Percentiles rank a stretch among this genome's conserved stretches.
These are phyloP conservation scores for Pseudohalonectria lignicola DNA, from an alignment of 2,329 filamentous ascomycete species.

Conservation along the genomic window DNA sequence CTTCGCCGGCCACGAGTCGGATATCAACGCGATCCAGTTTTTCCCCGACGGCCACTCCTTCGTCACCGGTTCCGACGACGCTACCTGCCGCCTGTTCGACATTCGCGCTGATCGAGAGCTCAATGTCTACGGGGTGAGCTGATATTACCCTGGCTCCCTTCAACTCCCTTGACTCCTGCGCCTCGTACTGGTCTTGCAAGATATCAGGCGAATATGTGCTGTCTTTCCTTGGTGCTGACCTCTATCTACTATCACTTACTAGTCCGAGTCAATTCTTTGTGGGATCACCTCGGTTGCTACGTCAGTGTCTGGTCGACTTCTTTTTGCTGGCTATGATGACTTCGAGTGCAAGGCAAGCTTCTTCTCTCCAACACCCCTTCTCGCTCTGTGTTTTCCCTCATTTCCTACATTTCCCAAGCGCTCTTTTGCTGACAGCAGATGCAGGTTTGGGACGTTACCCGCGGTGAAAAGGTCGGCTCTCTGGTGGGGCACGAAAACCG, in stretches of 20 bases:
- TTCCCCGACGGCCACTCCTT: constrained; percentile 99
- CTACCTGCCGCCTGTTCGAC: constrained; percentile 93
- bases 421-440: too few relatives aligned
- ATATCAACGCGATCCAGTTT: constrained; percentile 99
- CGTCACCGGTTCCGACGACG: constrained; percentile 94
- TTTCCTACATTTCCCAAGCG: constrained; percentile 3
- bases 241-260: constrained; percentile 7
- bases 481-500: constrained; percentile 97
- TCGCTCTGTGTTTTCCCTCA: too few relatives aligned
- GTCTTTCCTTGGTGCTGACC: constrained; percentile 5
- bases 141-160: background rate
- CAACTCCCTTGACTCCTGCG: too few relatives aligned
- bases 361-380: too few relatives aligned
- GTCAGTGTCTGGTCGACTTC: constrained; percentile 85
- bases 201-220: too few relatives aligned
- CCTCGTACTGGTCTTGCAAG: too few relatives aligned
- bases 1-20: constrained; percentile 94
- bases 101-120: constrained; percentile 84
- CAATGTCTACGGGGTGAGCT: constrained; percentile 56
- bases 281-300: constrained; percentile 98
- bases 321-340: constrained; percentile 97
- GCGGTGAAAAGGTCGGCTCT: constrained; percentile 93
- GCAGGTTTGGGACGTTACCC: constrained; percentile 98
- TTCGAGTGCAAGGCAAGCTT: constrained; percentile 99
- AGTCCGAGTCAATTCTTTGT: constrained; percentile 96